Evolutionary conservation across 78 protist genomes (phyloP).

Genomic region (Corallochytrium limacisporum): DNA sequence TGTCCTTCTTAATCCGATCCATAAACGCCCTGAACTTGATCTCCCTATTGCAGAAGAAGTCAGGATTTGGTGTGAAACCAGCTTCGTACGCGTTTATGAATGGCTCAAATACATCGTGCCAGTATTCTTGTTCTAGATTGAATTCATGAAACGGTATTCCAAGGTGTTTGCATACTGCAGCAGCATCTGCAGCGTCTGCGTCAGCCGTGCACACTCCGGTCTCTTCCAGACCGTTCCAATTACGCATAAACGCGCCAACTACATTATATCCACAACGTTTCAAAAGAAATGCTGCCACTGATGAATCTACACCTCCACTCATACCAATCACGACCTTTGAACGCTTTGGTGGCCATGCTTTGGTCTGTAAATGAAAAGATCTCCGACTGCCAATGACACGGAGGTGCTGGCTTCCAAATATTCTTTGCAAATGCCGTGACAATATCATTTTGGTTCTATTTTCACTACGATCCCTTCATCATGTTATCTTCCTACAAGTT

Average conservation of each 20-base stretch:
- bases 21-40: slow-evolving; percentile 56
- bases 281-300: slow-evolving; percentile 34
- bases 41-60: slow-evolving; percentile 58
- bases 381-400: too few species aligned
- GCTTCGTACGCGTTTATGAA: slow-evolving; percentile 34
- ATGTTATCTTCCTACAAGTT: too few species aligned
- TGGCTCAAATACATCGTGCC: slow-evolving; percentile 59
- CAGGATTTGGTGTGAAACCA: slow-evolving; percentile 73
- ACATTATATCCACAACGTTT: slow-evolving; percentile 13
- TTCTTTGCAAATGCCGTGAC: too few species aligned
- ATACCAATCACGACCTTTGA: slow-evolving; percentile 37
- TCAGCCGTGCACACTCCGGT: slow-evolving; percentile 42
- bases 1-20: slow-evolving; percentile 13
- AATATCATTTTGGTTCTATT: too few species aligned
- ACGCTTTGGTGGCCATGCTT: too few species aligned
- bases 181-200: slow-evolving; percentile 34
- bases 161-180: slow-evolving; percentile 24
- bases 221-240: slow-evolving; percentile 61
- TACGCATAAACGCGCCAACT: slow-evolving; percentile 43
- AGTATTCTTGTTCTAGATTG: slow-evolving; percentile 57
- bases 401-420: too few species aligned
- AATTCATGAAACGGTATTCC: slow-evolving; percentile 43
- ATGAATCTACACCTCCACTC: slow-evolving; percentile 57
- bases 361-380: too few species aligned
- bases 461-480: too few species aligned